Evolutionary conservation across 805 yeast species (phyloP).

Genomic region (Maudiozyma saulgeensis): DNA sequence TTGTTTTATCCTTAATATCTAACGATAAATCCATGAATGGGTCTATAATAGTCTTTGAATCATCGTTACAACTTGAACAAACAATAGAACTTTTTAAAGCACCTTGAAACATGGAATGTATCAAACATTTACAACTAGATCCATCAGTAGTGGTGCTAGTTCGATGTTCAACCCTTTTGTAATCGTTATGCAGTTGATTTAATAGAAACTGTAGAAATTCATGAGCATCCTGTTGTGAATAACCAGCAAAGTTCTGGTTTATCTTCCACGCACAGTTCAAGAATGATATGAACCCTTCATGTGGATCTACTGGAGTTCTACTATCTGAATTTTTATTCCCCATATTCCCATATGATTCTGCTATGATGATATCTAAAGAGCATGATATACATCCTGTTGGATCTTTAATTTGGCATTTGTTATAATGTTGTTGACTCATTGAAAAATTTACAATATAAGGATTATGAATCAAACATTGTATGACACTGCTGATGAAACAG

Average conservation of each 20-base stretch:
- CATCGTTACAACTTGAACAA: constrained; percentile 58
- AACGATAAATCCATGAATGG: constrained; percentile 85
- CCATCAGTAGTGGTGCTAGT: not conserved
- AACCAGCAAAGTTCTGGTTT: constrained; percentile 81
- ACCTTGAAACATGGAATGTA: constrained; percentile 79
- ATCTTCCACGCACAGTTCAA: constrained; percentile 83
- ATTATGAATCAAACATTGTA: constrained; percentile 84
- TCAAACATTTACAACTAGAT: constrained; percentile 59
- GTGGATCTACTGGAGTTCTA: not conserved
- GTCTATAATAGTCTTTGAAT: constrained; percentile 61
- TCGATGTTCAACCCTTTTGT: constrained; percentile 11
- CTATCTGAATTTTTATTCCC: not conserved
- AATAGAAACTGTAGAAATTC: constrained; percentile 91
- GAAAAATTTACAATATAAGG: constrained; percentile 76
- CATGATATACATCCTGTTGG: constrained; percentile 61
- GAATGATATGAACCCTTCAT: constrained; percentile 68
- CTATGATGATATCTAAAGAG: constrained; percentile 69
- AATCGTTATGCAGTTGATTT: constrained; percentile 62
- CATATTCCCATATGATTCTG: constrained; percentile 51
- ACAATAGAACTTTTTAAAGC: constrained; percentile 68
- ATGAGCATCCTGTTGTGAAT: constrained; percentile 96
- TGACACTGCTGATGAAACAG: constrained; percentile 89
- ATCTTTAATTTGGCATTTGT: constrained; percentile 21
- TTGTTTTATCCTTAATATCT: constrained; percentile 45
- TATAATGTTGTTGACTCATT: constrained; percentile 35